Conservation (phyloP, 306 rosid genomes). For the Vachellia collinsii region DNA sequence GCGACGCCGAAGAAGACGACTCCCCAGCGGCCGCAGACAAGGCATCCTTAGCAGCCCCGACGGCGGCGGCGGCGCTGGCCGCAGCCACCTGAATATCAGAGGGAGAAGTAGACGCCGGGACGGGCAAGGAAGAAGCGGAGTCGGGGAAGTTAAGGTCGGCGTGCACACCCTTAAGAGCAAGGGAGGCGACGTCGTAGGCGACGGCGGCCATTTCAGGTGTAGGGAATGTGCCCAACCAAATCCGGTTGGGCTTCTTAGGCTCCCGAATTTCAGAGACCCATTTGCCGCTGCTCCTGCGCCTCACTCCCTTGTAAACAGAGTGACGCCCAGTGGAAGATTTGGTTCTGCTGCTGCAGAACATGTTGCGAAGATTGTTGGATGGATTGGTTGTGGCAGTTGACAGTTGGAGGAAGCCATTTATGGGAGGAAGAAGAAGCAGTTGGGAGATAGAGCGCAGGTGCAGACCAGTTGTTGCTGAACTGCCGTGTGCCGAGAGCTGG, state of each 20-base stretch:
- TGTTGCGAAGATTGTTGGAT: background rate
- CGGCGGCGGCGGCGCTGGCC: constrained; percentile 75
- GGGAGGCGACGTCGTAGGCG: constrained; percentile 92
- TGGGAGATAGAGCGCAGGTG: background rate
- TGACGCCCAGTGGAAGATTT: background rate
- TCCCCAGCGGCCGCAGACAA: background rate
- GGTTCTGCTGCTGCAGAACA: constrained; percentile 3
- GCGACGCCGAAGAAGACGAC: background rate
- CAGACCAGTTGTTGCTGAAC: constrained; percentile 38
- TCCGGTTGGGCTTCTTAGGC: constrained; percentile 33
- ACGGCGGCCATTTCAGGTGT: constrained; percentile 94
- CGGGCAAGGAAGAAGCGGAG: constrained; percentile 73
- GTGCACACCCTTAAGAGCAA: constrained; percentile 77
- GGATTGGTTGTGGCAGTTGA: constrained; percentile 10
- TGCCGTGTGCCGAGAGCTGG: constrained; percentile 23
- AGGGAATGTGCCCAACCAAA: constrained; percentile 68
- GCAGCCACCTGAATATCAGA: constrained; percentile 85
- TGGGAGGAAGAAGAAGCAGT: background rate
- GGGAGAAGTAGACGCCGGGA: constrained; percentile 75
- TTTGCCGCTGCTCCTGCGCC: constrained; percentile 33
- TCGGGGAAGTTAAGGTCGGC: constrained; percentile 87
- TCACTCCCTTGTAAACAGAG: constrained; percentile 22
- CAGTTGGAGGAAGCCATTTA: constrained; percentile 32
- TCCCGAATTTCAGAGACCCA: constrained; percentile 39
- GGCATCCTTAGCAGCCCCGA: constrained; percentile 54